These are phyloP conservation scores for Aspergillus transmontanensis DNA, from an alignment of 2,329 filamentous ascomycete species.

Conservation along the genomic window DNA sequence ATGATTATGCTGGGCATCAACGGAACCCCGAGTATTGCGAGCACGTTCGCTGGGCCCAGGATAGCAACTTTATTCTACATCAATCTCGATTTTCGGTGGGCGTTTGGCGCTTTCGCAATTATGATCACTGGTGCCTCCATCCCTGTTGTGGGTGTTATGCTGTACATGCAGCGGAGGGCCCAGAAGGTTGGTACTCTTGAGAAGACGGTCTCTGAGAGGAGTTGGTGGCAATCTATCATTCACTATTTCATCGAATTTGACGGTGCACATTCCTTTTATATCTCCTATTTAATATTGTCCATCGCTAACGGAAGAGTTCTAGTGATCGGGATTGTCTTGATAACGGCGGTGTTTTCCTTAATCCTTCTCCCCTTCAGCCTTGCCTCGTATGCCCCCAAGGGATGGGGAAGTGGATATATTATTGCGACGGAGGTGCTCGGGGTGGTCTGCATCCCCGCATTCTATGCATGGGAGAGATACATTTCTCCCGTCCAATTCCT, in stretches of 20 bases:
- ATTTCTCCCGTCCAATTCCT: too few relatives aligned
- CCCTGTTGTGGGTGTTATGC: not conserved
- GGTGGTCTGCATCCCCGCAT: too few relatives aligned
- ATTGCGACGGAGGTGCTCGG: too few relatives aligned
- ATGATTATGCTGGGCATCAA: not conserved
- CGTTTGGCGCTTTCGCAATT: not conserved
- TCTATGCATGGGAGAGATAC: too few relatives aligned
- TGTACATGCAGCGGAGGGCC: not conserved
- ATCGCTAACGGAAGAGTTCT: not conserved
- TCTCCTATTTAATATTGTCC: too few relatives aligned
- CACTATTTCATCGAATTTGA: not conserved
- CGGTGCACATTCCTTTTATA: too few relatives aligned
- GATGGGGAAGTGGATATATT: too few relatives aligned
- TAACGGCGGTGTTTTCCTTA: slow-evolving; percentile 1
- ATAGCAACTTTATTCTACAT: not conserved
- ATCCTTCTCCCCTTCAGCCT: slow-evolving; percentile 4
- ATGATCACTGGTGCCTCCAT: not conserved
- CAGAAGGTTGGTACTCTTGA: not conserved
- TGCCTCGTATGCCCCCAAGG: not conserved
- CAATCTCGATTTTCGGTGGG: not conserved
- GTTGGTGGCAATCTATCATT: not conserved
- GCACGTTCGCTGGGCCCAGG: not conserved
- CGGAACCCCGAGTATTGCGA: not conserved
- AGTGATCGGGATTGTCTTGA: slow-evolving; percentile 1
- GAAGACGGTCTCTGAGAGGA: not conserved